Conservation (phyloP, 768 basidiomycete species). For the Rhodotorula kratochvilovae region DNA sequence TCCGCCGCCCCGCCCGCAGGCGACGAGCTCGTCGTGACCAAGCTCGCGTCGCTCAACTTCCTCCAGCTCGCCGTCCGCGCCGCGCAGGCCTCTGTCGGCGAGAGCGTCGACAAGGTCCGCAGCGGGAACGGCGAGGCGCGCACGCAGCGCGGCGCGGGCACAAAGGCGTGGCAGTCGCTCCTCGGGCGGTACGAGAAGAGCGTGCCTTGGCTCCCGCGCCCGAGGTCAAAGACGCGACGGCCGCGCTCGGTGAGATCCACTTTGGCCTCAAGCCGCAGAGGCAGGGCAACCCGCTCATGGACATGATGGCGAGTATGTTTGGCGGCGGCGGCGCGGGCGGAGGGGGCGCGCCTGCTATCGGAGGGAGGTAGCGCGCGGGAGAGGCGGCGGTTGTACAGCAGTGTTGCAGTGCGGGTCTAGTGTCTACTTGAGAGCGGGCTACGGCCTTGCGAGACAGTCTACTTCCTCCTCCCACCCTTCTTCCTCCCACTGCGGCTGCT, state of each 20-base stretch:
- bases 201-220: conserved; percentile 50
- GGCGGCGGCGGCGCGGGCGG: conserved; percentile 20
- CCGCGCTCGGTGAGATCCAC: conserved; percentile 67
- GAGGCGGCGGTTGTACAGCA: too few relatives aligned
- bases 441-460: background rate
- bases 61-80: conserved; percentile 79
- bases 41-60: conserved; percentile 76
- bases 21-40: conserved; percentile 68
- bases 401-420: background rate
- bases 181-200: conserved; percentile 76
- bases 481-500: background rate
- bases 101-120: conserved; percentile 61
- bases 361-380: background rate
- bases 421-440: background rate
- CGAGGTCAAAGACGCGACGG: conserved; percentile 52
- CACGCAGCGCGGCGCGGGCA: conserved; percentile 29
- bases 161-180: conserved; percentile 66
- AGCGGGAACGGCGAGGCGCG: conserved; percentile 50
- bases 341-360: background rate
- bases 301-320: conserved; percentile 37
- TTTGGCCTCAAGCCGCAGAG: conserved; percentile 78
- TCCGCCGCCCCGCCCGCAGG: conserved; percentile 29
- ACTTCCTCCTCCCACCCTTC: background rate
- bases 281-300: conserved; percentile 68
- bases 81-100: conserved; percentile 56